Evolutionary conservation across 1,139 yeast species (phyloP).

Genomic region (Hyphopichia burtonii): DNA sequence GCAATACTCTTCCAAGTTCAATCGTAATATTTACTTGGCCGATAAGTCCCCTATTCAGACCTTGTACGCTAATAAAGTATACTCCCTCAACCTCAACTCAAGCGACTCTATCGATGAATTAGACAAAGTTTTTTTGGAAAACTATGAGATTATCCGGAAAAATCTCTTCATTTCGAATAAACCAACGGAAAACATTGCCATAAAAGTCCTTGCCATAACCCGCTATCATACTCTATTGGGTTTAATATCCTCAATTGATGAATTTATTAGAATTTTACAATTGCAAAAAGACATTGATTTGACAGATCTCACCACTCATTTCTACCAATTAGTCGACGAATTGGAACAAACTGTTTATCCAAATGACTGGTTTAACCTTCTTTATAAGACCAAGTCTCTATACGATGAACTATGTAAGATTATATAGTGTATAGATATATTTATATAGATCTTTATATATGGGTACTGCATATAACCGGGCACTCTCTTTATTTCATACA

Average conservation of each 20-base stretch:
- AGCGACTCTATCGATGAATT: not conserved
- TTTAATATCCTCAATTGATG: not conserved
- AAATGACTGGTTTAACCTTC: conserved; percentile 1
- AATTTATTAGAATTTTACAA: not conserved
- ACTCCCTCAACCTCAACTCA: not conserved
- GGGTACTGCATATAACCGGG: not conserved
- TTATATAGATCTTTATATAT: too few relatives aligned
- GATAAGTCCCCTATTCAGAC: not conserved
- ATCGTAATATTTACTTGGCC: not conserved
- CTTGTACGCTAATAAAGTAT: not conserved
- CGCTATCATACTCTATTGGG: conserved; percentile 2
- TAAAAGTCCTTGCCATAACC: not conserved
- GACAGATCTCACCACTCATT: not conserved
- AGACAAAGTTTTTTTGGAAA: not conserved
- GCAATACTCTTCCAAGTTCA: not conserved
- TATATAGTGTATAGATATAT: not conserved
- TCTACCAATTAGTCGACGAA: not conserved
- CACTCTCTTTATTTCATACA: too few relatives aligned
- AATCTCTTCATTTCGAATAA: not conserved
- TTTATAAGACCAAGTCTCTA: not conserved
- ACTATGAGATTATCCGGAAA: not conserved
- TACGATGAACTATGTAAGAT: not conserved
- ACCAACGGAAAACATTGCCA: not conserved
- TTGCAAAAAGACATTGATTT: not conserved
- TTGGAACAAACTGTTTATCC: not conserved